A percentile compares a stretch with the other conserved stretches of the same genome.
These are phyloP conservation scores for Cercophora samala DNA, from an alignment of 495 filamentous ascomycete species.

Conservation along the genomic window DNA sequence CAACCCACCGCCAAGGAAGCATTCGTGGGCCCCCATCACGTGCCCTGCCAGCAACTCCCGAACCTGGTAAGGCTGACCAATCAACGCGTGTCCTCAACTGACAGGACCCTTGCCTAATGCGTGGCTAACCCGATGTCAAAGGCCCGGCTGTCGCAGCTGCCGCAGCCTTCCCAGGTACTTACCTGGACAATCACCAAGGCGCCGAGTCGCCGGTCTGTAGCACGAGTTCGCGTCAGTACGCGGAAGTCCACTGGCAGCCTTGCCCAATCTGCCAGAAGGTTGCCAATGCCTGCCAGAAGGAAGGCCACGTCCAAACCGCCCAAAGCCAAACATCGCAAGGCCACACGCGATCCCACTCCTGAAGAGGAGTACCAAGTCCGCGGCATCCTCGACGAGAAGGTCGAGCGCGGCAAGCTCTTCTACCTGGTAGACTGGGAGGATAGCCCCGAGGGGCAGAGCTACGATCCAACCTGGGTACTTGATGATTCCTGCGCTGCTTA, in stretches of 20 bases:
- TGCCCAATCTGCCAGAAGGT: conserved; percentile 1
- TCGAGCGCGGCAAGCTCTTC: conserved; percentile 25
- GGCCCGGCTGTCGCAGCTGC: conserved; percentile 3
- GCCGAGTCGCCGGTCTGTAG: neutral
- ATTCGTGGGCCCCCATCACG: neutral
- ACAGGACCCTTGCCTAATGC: neutral
- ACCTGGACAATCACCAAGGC: neutral
- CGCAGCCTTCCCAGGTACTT: neutral
- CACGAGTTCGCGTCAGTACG: neutral
- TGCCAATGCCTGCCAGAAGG: neutral
- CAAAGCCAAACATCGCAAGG: conserved; percentile 15
- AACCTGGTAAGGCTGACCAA: conserved; percentile 2
- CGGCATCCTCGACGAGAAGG: conserved; percentile 41
- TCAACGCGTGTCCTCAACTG: neutral
- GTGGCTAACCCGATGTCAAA: neutral
- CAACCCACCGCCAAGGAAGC: neutral
- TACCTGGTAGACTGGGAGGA: conserved; percentile 44
- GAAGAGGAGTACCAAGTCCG: conserved; percentile 28
- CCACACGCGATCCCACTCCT: conserved; percentile 6
- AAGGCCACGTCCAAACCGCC: conserved; percentile 7
- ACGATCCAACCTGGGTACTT: conserved; percentile 43
- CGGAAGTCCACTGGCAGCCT: conserved; percentile 2
- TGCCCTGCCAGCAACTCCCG: neutral
- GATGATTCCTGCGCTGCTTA: neutral
- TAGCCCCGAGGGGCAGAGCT: conserved; percentile 36